Evolutionary conservation across 352 stramenopile species (phyloP).

Genomic region (Globisporangium nagaii): DNA sequence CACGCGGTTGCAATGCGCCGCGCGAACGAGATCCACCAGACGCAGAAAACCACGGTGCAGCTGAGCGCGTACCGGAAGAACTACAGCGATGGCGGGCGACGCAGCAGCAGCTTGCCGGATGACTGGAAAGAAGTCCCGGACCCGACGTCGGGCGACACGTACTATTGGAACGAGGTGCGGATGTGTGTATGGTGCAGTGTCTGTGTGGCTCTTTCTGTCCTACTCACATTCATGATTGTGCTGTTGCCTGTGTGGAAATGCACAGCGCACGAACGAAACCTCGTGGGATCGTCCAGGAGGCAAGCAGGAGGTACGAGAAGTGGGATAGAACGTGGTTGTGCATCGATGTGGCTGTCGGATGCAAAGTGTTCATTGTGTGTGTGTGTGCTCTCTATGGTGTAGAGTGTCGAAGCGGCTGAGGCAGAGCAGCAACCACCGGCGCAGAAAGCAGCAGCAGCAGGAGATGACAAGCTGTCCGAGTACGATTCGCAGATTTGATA

Average conservation of each 20-base stretch:
- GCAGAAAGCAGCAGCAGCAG: neutral
- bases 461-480: neutral
- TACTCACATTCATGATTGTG: neutral
- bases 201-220: neutral
- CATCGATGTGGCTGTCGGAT: no score
- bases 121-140: slow-evolving; percentile 57
- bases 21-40: slow-evolving; percentile 36
- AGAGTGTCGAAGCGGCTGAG: neutral
- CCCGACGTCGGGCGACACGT: slow-evolving; percentile 40
- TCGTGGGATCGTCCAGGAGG: slow-evolving; percentile 53
- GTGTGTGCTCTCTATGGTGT: no score
- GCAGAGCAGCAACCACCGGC: neutral
- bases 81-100: neutral
- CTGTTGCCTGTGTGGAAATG: neutral
- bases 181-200: neutral
- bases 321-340: no score
- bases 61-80: neutral
- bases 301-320: slow-evolving; percentile 4
- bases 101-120: slow-evolving; percentile 18
- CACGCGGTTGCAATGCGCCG: slow-evolving; percentile 45
- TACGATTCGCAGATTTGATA: no score
- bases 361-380: no score
- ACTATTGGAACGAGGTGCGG: slow-evolving; percentile 80
- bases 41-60: slow-evolving; percentile 13
- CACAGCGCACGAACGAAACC: slow-evolving; percentile 68